Evolutionary conservation across 495 filamentous ascomycete genomes (phyloP), one percentile per base, ranked within the genome.

Genomic region (Hapsidospora chrysogenum): DNA sequence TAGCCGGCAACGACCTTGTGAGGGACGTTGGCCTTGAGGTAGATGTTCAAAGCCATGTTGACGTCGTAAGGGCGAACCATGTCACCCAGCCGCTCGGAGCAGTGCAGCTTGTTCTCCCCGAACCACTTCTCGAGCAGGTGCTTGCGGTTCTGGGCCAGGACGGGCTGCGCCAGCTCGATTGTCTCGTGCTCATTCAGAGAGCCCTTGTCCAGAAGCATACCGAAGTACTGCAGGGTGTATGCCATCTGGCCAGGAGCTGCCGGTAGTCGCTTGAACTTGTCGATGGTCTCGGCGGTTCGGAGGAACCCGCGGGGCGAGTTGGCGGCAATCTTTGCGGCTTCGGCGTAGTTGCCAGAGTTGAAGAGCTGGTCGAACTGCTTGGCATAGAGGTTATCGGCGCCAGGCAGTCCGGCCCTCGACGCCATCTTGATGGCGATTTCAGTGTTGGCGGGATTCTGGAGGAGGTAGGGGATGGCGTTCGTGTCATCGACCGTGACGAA

Each of bases 111-210:
- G 50, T 84, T 78, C 58, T 96, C 89, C 42, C 75, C 74, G 54
- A 95, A 66, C 89, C 89, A 99, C 54, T 99, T 99, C 57, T 96
- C 87, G 16, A 99, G 65, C 30, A 99, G 61, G 51, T 95, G 84
- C 63, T 96, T 96, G 31, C 89, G 75, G 49, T 82, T 85, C 50
- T 99, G 89, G 31, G 77, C 75, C 42, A 99, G 58, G 14, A 99
- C 89, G 25, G 92, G 86, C 32, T 81, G 72, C 8, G 89, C 86
- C 42, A 99, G 72, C 56, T 99, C 89, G 31, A 96, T 63, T 40
- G 85, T 92, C 57, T 99, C 89, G 40, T 87, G 75, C 47, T 77
- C 76, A 59, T 96, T 99, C 18, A 99, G 66, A 4, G 72, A 68
- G 19, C 87, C 85, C 70, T 96, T 93, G 49, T 99, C 89, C 9